Conservation (phyloP, 176 grass and related monocot species). For the Oryza punctata region DNA sequence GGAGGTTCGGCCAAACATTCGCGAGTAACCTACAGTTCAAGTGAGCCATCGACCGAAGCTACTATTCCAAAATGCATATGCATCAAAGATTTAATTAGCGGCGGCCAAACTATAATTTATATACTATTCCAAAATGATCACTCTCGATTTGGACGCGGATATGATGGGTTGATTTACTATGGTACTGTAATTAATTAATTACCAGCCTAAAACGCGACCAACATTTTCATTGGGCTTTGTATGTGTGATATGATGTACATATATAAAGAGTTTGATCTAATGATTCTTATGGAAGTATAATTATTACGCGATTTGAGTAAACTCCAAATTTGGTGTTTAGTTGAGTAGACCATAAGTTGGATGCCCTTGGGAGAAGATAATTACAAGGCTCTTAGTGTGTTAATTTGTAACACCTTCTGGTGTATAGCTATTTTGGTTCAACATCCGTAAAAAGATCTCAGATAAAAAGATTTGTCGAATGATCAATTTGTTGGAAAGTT, state of each 20-base stretch:
- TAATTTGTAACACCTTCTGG: too few relatives aligned
- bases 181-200: background rate
- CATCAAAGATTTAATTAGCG: too few relatives aligned
- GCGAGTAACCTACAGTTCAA: slow-evolving; percentile 53
- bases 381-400: too few relatives aligned
- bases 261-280: slow-evolving; percentile 7
- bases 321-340: background rate
- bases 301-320: background rate
- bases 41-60: background rate
- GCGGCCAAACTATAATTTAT: background rate
- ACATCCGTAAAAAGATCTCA: too few relatives aligned
- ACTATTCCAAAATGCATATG: too few relatives aligned
- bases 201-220: background rate
- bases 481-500: too few relatives aligned
- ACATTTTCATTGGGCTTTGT: background rate
- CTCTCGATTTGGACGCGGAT: background rate
- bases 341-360: background rate
- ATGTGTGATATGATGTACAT: background rate
- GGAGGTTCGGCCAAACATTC: slow-evolving; percentile 59
- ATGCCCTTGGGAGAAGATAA: too few relatives aligned
- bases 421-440: too few relatives aligned
- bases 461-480: too few relatives aligned
- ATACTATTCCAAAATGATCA: background rate
- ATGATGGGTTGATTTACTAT: background rate
- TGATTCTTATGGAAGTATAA: background rate